phyloP scores from a whole-genome alignment of 805 yeast species.

The Blastobotrys muscicola region DNA sequence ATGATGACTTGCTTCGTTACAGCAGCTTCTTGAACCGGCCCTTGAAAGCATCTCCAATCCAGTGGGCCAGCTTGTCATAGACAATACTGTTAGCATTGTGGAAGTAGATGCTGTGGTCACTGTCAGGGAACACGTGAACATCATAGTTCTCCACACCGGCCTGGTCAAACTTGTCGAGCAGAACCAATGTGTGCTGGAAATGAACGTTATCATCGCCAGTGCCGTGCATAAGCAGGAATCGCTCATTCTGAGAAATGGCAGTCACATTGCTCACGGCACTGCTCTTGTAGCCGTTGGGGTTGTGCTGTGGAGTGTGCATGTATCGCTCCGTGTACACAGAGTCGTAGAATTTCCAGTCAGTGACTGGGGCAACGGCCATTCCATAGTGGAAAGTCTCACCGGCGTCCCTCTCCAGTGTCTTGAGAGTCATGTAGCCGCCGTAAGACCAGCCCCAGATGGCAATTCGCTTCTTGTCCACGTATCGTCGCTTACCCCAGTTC shows the following conservation, averaged over 20 bases:
- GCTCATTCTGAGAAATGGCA: conserved; percentile 43
- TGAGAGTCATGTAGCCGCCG: conserved; percentile 89
- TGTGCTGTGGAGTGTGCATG: conserved; percentile 73
- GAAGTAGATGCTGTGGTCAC: conserved; percentile 71
- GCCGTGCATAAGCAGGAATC: conserved; percentile 90
- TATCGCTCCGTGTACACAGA: conserved; percentile 92
- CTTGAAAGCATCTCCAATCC: conserved; percentile 42
- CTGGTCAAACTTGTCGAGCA: conserved; percentile 65
- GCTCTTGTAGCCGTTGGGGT: conserved; percentile 48
- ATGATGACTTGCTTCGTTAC: not conserved
- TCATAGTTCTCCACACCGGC: conserved; percentile 83
- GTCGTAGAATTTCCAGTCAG: conserved; percentile 88
- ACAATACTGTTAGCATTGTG: conserved; percentile 75
- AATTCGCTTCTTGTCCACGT: conserved; percentile 56
- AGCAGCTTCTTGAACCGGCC: conserved; percentile 14
- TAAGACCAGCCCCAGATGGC: conserved; percentile 99
- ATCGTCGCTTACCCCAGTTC: conserved; percentile 50
- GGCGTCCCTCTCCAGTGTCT: conserved; percentile 73
- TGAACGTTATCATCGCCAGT: conserved; percentile 98
- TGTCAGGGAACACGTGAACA: conserved; percentile 83
- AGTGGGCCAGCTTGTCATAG: conserved; percentile 55
- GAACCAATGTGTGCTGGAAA: conserved; percentile 74
- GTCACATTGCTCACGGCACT: conserved; percentile 50
- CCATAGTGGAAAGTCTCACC: conserved; percentile 77
- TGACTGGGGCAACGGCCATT: conserved; percentile 95